These are phyloP conservation scores for Phytophthora aleatoria DNA, from an alignment of 352 stramenopile genomes.

Conservation along the genomic window DNA sequence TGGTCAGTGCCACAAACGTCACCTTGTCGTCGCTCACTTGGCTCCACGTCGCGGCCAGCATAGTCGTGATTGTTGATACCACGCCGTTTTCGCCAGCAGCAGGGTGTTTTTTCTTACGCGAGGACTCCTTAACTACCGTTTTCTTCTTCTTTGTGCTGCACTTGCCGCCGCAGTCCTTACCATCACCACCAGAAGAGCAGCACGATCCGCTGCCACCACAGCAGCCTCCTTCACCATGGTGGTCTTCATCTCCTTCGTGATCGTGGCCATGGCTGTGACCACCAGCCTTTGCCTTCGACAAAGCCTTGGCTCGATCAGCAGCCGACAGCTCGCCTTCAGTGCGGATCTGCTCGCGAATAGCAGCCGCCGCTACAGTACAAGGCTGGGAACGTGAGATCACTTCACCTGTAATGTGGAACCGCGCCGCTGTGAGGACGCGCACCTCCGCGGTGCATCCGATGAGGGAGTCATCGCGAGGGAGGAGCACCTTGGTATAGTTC, in stretches of 20 bases:
- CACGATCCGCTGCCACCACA: conserved; percentile 41
- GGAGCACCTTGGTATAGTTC: conserved; percentile 93
- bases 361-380: conserved; percentile 49
- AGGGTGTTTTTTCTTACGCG: conserved; percentile 25
- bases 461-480: conserved; percentile 74
- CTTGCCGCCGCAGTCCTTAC: conserved; percentile 35
- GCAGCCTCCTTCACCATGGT: conserved; percentile 32
- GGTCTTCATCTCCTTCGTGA: conserved; percentile 26
- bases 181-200: conserved; percentile 37
- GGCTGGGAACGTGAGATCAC: conserved; percentile 67
- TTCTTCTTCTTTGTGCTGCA: conserved; percentile 46
- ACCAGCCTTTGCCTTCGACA: conserved; percentile 32
- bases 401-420: conserved; percentile 79
- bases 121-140: conserved; percentile 14
- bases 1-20: conserved; percentile 50
- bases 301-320: conserved; percentile 34
- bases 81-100: conserved; percentile 7
- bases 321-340: conserved; percentile 39
- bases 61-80: conserved; percentile 23
- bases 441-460: conserved; percentile 77
- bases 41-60: conserved; percentile 30
- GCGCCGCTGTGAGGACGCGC: conserved; percentile 49
- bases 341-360: conserved; percentile 59
- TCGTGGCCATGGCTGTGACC: conserved; percentile 23
- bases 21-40: conserved; percentile 58